Evolutionary conservation across 1,284 basidiomycete genomes (phyloP).

Genomic region (Austroboletus olivaceoglutinosus): DNA sequence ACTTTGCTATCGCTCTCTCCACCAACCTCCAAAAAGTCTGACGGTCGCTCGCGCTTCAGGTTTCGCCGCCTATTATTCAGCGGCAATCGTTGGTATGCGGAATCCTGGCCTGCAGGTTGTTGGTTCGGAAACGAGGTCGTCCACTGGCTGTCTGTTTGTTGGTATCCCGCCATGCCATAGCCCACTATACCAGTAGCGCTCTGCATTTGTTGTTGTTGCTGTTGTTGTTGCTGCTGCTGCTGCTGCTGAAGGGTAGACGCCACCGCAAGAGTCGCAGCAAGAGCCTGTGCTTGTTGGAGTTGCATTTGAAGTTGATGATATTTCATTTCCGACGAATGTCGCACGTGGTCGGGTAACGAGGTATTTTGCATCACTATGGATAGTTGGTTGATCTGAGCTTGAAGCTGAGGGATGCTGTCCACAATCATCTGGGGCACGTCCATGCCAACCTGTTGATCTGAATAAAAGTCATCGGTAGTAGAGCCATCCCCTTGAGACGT

Average conservation of each 20-base stretch:
- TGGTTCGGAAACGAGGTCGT: constrained; percentile 58
- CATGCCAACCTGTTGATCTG: constrained; percentile 60
- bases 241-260: constrained; percentile 50
- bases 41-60: constrained; percentile 75
- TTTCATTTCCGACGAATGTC: constrained; percentile 75
- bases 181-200: constrained; percentile 33
- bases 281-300: constrained; percentile 69
- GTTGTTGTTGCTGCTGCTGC: constrained; percentile 40
- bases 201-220: constrained; percentile 37
- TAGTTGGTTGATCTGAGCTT: constrained; percentile 74
- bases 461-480: constrained; percentile 59
- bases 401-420: constrained; percentile 71
- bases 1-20: constrained; percentile 60
- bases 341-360: constrained; percentile 63
- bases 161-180: constrained; percentile 42
- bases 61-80: constrained; percentile 73
- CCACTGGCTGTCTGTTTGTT: constrained; percentile 38
- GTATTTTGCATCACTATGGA: constrained; percentile 75
- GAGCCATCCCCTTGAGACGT: constrained; percentile 28
- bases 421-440: constrained; percentile 71
- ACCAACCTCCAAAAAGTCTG: constrained; percentile 76
- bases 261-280: constrained; percentile 57
- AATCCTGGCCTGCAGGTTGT: constrained; percentile 65
- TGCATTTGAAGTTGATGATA: constrained; percentile 75
- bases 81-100: constrained; percentile 79